Percentiles rank a stretch among this genome's conserved stretches.
These are phyloP conservation scores for Lentinula sp. DNA, from an alignment of 768 basidiomycete species.

Conservation along the genomic window DNA sequence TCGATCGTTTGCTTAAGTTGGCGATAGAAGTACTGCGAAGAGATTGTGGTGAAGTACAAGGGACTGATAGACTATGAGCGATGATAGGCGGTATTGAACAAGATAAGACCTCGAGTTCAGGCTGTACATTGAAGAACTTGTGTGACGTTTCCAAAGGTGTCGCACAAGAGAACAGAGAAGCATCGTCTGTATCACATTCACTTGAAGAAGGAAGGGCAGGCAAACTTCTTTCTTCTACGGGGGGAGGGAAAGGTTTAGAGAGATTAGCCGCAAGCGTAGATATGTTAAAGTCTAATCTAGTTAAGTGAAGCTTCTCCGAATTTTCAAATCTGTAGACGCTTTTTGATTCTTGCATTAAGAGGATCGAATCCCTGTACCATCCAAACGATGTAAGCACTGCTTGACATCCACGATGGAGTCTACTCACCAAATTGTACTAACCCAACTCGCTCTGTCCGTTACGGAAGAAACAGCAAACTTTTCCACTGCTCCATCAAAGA, in stretches of 20 bases:
- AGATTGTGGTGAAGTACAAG: not conserved
- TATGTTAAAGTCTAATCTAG: not conserved
- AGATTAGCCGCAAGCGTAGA: not conserved
- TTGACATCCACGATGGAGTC: not conserved
- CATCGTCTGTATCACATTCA: not conserved
- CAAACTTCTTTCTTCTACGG: slow-evolving; percentile 2
- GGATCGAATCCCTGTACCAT: slow-evolving; percentile 49
- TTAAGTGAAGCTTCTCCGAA: not conserved
- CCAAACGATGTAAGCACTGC: not conserved
- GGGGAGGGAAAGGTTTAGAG: slow-evolving; percentile 2
- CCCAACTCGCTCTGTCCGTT: slow-evolving; percentile 65
- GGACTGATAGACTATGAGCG: not conserved
- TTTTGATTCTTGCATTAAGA: slow-evolving; percentile 24
- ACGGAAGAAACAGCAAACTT: slow-evolving; percentile 58
- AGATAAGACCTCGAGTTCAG: not conserved
- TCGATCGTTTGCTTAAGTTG: slow-evolving; percentile 53
- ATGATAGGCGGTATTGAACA: not conserved
- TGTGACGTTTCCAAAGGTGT: not conserved
- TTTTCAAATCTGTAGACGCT: not conserved
- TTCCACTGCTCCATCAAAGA: slow-evolving; percentile 47
- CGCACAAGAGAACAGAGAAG: not conserved
- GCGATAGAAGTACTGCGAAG: slow-evolving; percentile 46
- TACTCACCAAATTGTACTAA: slow-evolving; percentile 67
- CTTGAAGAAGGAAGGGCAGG: slow-evolving; percentile 6
- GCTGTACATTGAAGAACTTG: not conserved